A percentile compares a stretch with the other conserved stretches of the same genome.
Conservation (phyloP, 805 yeast species). For the Schwanniomyces polymorphus region DNA sequence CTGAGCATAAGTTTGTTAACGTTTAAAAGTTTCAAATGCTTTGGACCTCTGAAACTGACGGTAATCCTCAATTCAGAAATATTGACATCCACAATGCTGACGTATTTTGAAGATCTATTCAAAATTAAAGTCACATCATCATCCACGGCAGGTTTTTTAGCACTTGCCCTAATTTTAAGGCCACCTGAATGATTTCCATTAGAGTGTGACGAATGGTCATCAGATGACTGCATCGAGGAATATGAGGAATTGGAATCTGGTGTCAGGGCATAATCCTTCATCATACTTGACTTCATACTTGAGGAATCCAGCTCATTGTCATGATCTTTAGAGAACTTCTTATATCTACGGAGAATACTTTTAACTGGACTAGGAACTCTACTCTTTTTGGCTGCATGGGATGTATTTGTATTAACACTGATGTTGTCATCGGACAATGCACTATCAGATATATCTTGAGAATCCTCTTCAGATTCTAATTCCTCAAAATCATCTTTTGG, state of each 20-base stretch:
- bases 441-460: slow-evolving; percentile 1
- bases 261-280: not conserved
- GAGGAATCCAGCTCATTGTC: slow-evolving; percentile 1
- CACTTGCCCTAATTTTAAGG: slow-evolving; percentile 4
- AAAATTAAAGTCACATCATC: slow-evolving; percentile 44
- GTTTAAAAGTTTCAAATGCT: slow-evolving; percentile 67
- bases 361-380: slow-evolving; percentile 1
- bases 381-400: not conserved
- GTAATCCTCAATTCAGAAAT: slow-evolving; percentile 43
- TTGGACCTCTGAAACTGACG: slow-evolving; percentile 77
- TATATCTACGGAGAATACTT: not conserved
- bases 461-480: slow-evolving; percentile 7
- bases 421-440: not conserved
- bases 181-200: not conserved
- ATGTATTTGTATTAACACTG: too few species aligned
- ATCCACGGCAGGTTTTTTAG: slow-evolving; percentile 10
- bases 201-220: slow-evolving; percentile 4
- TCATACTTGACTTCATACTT: not conserved
- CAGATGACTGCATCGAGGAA: slow-evolving; percentile 5
- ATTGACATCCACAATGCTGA: slow-evolving; percentile 37
- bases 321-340: not conserved
- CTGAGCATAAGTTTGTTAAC: slow-evolving; percentile 70
- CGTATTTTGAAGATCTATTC: slow-evolving; percentile 42
- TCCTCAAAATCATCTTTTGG: slow-evolving; percentile 45
- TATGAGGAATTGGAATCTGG: not conserved